Evolutionary conservation across 805 yeast genomes (phyloP).

Genomic region (Cyberlindnera mycetangii): DNA sequence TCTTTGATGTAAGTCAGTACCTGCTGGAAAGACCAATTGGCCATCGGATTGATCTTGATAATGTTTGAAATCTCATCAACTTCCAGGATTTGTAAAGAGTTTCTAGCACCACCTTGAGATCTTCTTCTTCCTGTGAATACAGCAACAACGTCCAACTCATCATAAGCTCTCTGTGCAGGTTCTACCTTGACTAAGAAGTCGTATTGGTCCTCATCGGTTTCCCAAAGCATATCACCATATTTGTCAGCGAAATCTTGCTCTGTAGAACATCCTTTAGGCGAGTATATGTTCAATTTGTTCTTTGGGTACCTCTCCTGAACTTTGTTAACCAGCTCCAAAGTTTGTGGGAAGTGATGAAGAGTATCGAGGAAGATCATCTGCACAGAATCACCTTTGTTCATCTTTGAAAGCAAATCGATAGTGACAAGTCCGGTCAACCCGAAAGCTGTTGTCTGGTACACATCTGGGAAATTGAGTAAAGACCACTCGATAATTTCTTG

Average conservation of each 20-base stretch:
- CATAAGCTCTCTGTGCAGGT: conserved; percentile 84
- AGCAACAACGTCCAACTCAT: conserved; percentile 68
- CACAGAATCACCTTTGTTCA: conserved; percentile 42
- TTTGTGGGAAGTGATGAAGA: conserved; percentile 92
- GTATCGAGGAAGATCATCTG: conserved; percentile 89
- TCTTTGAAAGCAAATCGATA: conserved; percentile 70
- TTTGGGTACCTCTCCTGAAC: conserved; percentile 55
- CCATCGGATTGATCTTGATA: conserved; percentile 85
- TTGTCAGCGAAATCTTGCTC: conserved; percentile 61
- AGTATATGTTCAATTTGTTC: conserved; percentile 57
- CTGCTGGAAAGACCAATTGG: conserved; percentile 73
- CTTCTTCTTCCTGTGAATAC: conserved; percentile 90
- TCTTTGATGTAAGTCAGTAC: conserved; percentile 68
- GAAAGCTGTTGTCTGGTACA: conserved; percentile 92
- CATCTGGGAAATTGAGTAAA: conserved; percentile 70
- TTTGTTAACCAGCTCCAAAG: conserved; percentile 64
- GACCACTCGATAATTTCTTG: conserved; percentile 82
- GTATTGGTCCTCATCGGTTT: conserved; percentile 71
- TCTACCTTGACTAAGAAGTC: conserved; percentile 91
- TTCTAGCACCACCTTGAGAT: conserved; percentile 85
- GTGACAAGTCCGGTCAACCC: conserved; percentile 92
- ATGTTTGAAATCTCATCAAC: conserved; percentile 66
- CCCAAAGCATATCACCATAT: conserved; percentile 84
- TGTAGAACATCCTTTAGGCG: conserved; percentile 54
- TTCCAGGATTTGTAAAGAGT: conserved; percentile 70